Conservation (phyloP, 805 yeast genomes). For the Blastobotrys chiropterorum region DNA sequence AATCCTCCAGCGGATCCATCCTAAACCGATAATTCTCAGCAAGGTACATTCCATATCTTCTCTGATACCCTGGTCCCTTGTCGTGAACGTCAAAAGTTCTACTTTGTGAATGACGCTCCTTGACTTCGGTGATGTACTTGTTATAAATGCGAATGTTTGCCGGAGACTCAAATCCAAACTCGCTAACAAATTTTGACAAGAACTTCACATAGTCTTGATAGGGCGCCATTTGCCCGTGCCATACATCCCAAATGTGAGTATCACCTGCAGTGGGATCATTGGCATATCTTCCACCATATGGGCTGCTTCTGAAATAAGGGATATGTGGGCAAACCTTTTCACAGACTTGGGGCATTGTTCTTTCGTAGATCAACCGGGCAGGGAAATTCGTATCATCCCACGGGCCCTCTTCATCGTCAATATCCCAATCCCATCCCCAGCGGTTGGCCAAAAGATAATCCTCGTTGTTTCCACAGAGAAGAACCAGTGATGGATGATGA, state of each 20-base stretch:
- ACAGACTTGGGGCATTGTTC: constrained; percentile 6
- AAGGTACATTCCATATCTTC: constrained; percentile 40
- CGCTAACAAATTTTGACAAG: constrained; percentile 5
- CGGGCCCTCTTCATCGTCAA: constrained; percentile 6
- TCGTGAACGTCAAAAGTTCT: constrained; percentile 40
- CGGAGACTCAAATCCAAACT: constrained; percentile 37
- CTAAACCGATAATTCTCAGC: constrained; percentile 37
- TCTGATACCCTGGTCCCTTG: constrained; percentile 41
- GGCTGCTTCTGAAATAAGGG: constrained; percentile 13
- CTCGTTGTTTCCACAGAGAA: constrained; percentile 35
- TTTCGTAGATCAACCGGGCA: constrained; percentile 38
- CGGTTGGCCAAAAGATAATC: constrained; percentile 41
- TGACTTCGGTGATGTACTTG: constrained; percentile 33
- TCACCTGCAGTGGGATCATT: constrained; percentile 8
- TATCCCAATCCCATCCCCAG: constrained; percentile 14
- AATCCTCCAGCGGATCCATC: constrained; percentile 32
- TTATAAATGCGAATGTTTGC: constrained; percentile 35
- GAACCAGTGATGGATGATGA: constrained; percentile 33
- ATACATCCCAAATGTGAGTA: constrained; percentile 10
- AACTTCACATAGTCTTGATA: constrained; percentile 7
- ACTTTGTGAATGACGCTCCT: constrained; percentile 39
- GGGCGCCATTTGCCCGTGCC: constrained; percentile 8
- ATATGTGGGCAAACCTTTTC: constrained; percentile 7
- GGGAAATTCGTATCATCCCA: constrained; percentile 29
- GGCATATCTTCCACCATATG: constrained; percentile 12